These are phyloP conservation scores for Phytopythium mirpurense DNA, from an alignment of 352 stramenopile genomes.

Conservation along the genomic window DNA sequence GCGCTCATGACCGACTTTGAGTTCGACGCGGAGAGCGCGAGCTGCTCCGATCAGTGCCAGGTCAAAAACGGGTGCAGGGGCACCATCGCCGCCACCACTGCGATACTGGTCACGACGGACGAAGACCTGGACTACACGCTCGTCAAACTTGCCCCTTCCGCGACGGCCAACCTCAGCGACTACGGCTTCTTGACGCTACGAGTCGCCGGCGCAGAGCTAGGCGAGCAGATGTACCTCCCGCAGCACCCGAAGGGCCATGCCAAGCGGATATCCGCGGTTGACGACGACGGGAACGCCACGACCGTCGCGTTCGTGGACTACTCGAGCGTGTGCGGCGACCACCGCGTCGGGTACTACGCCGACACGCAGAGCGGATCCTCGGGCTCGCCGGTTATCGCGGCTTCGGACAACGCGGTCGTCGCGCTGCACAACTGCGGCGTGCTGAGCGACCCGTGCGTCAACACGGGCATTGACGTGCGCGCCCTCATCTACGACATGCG, in stretches of 20 bases:
- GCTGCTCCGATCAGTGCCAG: constrained; percentile 25
- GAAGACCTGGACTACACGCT: constrained; percentile 33
- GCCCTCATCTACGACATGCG: constrained; percentile 25
- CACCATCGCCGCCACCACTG: constrained; percentile 16
- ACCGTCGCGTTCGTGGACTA: constrained; percentile 14
- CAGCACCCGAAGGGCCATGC: constrained; percentile 33
- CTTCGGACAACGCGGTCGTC: constrained; percentile 37
- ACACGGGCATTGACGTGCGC: constrained; percentile 29
- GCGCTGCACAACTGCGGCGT: constrained; percentile 46
- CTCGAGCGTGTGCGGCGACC: constrained; percentile 18
- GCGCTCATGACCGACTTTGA: constrained; percentile 24
- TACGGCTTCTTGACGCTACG: constrained; percentile 33
- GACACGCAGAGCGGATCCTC: constrained; percentile 39
- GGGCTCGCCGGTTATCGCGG: constrained; percentile 33
- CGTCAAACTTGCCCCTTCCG: constrained; percentile 23
- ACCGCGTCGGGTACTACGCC: constrained; percentile 33
- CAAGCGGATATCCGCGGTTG: constrained; percentile 25
- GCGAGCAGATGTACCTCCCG: constrained; percentile 45
- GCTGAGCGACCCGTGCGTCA: constrained; percentile 17
- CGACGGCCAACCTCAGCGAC: constrained; percentile 14
- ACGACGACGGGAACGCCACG: constrained; percentile 22
- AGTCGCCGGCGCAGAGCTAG: constrained; percentile 12
- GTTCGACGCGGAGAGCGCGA: constrained; percentile 28
- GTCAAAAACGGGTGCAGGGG: constrained; percentile 15
- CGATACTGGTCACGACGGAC: constrained; percentile 18